Evolutionary conservation across 345 rosid genomes (phyloP).

Genomic region (Triadica sebifera): DNA sequence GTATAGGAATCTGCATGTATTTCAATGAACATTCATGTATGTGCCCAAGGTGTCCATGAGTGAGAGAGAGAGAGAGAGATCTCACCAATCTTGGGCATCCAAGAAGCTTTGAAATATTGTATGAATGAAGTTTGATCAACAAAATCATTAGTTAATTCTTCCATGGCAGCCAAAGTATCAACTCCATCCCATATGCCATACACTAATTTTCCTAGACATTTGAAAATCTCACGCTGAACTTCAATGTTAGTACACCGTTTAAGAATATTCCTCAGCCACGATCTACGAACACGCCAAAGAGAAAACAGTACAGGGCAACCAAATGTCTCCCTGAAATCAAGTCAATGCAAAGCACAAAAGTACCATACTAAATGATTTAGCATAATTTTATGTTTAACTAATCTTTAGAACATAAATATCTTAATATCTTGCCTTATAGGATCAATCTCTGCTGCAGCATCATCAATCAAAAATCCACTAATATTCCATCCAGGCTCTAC

Average conservation of each 20-base stretch:
- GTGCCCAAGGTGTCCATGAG: background rate
- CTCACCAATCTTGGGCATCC: slow-evolving; percentile 96
- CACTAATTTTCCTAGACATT: slow-evolving; percentile 65
- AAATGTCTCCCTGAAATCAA: slow-evolving; percentile 66
- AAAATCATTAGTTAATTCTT: slow-evolving; percentile 67
- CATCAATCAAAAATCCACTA: slow-evolving; percentile 79
- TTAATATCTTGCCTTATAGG: slow-evolving; percentile 60
- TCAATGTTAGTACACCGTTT: slow-evolving; percentile 66
- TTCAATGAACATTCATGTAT: background rate
- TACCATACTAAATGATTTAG: background rate
- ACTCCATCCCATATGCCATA: slow-evolving; percentile 63
- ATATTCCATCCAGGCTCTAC: slow-evolving; percentile 72
- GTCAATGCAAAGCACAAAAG: slow-evolving; percentile 18
- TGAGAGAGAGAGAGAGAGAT: slow-evolving; percentile 14
- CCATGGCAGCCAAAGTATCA: slow-evolving; percentile 53
- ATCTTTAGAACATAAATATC: slow-evolving; percentile 18
- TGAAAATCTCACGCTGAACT: slow-evolving; percentile 75
- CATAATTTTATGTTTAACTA: slow-evolving; percentile 1
- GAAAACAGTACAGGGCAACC: slow-evolving; percentile 76
- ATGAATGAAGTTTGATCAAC: slow-evolving; percentile 74
- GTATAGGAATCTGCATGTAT: background rate
- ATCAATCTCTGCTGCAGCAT: slow-evolving; percentile 83
- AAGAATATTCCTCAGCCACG: slow-evolving; percentile 85
- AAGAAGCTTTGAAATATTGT: slow-evolving; percentile 69
- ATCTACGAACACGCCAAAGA: slow-evolving; percentile 88